phyloP scores from a whole-genome alignment of 495 filamentous ascomycete species.

The Podospora australis region DNA sequence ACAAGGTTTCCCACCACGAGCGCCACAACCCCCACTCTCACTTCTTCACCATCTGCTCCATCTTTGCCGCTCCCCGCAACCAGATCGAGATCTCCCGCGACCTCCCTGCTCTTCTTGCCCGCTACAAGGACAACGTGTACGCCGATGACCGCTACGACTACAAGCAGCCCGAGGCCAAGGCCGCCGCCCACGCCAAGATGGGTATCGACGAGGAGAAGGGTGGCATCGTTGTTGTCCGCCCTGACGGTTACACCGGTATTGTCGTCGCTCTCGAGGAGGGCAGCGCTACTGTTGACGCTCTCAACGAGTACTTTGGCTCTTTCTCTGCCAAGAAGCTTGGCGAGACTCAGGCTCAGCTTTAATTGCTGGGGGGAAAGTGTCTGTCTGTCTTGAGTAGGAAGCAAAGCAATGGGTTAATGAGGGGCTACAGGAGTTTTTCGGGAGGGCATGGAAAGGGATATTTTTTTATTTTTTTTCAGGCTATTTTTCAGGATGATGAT shows the following conservation, averaged over 20 bases:
- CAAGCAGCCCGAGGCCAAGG: constrained; percentile 58
- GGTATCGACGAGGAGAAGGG: constrained; percentile 67
- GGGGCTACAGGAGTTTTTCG: no score
- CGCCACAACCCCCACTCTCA: constrained; percentile 72
- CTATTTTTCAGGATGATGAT: no score
- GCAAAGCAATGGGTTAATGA: no score
- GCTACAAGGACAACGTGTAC: constrained; percentile 79
- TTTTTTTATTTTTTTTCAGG: not conserved
- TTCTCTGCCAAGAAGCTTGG: constrained; percentile 48
- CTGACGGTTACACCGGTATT: constrained; percentile 80
- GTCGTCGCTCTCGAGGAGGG: constrained; percentile 68
- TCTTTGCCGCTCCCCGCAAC: constrained; percentile 59
- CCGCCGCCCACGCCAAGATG: constrained; percentile 80
- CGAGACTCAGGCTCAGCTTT: constrained; percentile 16
- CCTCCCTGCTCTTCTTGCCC: constrained; percentile 59
- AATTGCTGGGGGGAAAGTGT: not conserved
- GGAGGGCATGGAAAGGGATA: not conserved
- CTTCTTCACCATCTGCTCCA: constrained; percentile 70
- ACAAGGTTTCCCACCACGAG: constrained; percentile 68
- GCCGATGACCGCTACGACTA: constrained; percentile 77
- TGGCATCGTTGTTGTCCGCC: constrained; percentile 73
- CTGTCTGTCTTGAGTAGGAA: no score
- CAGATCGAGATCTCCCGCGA: constrained; percentile 57
- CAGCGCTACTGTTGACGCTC: constrained; percentile 67
- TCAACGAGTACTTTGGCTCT: constrained; percentile 74